Percentiles rank a stretch among this genome's conserved stretches.
Evolutionary conservation across 257 asterid species (phyloP).

Genomic region (Nemophila menziesii): DNA sequence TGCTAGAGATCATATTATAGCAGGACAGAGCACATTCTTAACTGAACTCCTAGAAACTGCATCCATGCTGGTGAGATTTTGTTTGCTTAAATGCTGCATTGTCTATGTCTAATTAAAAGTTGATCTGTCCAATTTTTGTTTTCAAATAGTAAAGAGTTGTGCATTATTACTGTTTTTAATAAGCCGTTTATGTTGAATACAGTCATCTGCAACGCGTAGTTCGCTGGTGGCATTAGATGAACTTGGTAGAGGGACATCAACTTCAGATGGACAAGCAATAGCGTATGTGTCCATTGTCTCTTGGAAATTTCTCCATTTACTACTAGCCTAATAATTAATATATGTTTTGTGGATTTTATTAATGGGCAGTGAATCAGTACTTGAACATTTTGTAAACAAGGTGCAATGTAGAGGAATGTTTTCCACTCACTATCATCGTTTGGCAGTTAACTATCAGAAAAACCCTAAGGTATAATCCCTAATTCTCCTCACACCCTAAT

Average conservation of each 20-base stretch:
- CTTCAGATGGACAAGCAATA: slow-evolving; percentile 98
- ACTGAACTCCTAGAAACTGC: slow-evolving; percentile 91
- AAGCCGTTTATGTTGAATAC: slow-evolving; percentile 8
- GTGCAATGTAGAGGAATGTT: slow-evolving; percentile 94
- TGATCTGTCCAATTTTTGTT: background rate
- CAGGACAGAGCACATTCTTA: slow-evolving; percentile 93
- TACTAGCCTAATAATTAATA: background rate
- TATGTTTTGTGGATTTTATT: slow-evolving; percentile 14
- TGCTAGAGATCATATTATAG: slow-evolving; percentile 94
- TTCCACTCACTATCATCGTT: slow-evolving; percentile 90
- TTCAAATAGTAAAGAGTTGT: background rate
- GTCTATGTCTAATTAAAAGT: background rate
- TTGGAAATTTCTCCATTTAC: background rate
- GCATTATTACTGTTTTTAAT: background rate
- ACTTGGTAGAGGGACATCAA: slow-evolving; percentile 96
- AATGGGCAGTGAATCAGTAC: slow-evolving; percentile 89
- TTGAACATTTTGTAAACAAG: slow-evolving; percentile 68
- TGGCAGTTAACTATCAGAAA: slow-evolving; percentile 67
- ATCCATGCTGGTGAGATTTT: slow-evolving; percentile 71
- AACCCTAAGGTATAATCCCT: slow-evolving; percentile 49
- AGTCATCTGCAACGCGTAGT: slow-evolving; percentile 66
- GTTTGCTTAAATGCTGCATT: slow-evolving; percentile 2
- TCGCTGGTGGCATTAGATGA: slow-evolving; percentile 94
- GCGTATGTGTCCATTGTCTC: slow-evolving; percentile 56
- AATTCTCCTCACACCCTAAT: background rate